Evolutionary conservation across 1,284 basidiomycete species (phyloP).

Genomic region (Entoloma clypeatum): DNA sequence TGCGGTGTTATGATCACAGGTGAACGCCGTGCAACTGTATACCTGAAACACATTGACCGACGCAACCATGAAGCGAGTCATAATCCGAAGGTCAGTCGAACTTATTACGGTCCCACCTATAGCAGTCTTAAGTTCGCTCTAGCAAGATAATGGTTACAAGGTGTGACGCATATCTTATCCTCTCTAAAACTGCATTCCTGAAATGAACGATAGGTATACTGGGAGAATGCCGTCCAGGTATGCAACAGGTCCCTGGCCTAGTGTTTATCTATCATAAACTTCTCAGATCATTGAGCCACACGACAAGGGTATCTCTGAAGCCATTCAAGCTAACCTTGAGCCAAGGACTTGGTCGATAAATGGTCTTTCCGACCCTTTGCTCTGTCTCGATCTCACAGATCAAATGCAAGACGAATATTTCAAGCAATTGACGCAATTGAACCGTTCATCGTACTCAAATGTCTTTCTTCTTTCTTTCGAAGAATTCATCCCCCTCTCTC

Average conservation of each 20-base stretch:
- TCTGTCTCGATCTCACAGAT: slow-evolving; percentile 55
- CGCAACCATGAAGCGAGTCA: slow-evolving; percentile 59
- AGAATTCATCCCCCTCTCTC: neutral
- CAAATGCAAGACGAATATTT: slow-evolving; percentile 63
- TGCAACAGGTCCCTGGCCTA: slow-evolving; percentile 3
- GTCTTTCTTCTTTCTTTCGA: neutral
- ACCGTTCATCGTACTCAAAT: slow-evolving; percentile 39
- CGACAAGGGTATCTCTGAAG: slow-evolving; percentile 66
- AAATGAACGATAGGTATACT: slow-evolving; percentile 57
- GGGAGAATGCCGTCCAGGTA: slow-evolving; percentile 82
- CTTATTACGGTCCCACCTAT: neutral
- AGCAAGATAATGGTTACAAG: slow-evolving; percentile 88
- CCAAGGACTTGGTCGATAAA: slow-evolving; percentile 48
- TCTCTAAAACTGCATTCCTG: neutral
- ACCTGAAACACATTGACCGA: slow-evolving; percentile 5
- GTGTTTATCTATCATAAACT: neutral
- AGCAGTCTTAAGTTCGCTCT: slow-evolving; percentile 2
- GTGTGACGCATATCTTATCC: slow-evolving; percentile 30
- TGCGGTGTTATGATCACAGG: slow-evolving; percentile 89
- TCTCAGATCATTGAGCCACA: slow-evolving; percentile 77
- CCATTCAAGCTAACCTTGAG: slow-evolving; percentile 60
- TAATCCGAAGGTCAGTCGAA: slow-evolving; percentile 68
- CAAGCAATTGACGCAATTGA: slow-evolving; percentile 39
- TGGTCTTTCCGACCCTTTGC: slow-evolving; percentile 33
- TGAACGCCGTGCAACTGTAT: slow-evolving; percentile 24